Percentiles rank a stretch among this genome's conserved stretches.
These are phyloP conservation scores for Aspergillus flavus DNA, from an alignment of 2,329 filamentous ascomycete genomes.

Conservation along the genomic window DNA sequence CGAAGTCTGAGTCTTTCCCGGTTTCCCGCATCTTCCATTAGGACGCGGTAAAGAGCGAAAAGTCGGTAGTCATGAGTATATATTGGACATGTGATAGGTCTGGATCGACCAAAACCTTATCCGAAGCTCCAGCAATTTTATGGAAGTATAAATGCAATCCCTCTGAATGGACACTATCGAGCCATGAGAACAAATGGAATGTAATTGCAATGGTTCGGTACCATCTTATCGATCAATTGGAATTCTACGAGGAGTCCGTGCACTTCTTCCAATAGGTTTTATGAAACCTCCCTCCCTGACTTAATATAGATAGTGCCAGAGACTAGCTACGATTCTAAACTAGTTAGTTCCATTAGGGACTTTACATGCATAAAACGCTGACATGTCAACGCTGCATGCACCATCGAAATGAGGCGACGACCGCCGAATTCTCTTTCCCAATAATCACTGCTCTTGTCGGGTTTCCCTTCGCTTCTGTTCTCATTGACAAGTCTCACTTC, in stretches of 20 bases:
- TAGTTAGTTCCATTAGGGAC: not conserved
- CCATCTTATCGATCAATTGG: conserved; percentile 1
- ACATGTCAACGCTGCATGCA: conserved; percentile 4
- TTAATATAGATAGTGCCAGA: conserved; percentile 2
- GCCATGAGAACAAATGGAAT: not conserved
- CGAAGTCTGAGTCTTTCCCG: conserved; percentile 6
- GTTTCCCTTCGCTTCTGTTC: not conserved
- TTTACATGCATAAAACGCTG: conserved; percentile 3
- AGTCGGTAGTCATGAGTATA: not conserved
- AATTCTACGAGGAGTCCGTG: not conserved
- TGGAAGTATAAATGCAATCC: not conserved
- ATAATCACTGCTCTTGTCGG: not conserved
- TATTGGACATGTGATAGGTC: not conserved
- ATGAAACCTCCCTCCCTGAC: not conserved
- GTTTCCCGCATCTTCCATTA: conserved; percentile 13
- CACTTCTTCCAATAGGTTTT: not conserved
- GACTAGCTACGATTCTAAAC: conserved; percentile 3
- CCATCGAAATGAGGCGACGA: not conserved
- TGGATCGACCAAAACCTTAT: not conserved
- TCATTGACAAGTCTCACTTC: not conserved
- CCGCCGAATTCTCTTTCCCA: not conserved
- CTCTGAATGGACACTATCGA: not conserved
- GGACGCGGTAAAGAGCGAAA: too few relatives aligned
- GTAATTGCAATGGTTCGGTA: not conserved
- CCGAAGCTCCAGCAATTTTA: not conserved